Conservation (phyloP, 495 filamentous ascomycete species). For the Aspergillus hancockii region DNA sequence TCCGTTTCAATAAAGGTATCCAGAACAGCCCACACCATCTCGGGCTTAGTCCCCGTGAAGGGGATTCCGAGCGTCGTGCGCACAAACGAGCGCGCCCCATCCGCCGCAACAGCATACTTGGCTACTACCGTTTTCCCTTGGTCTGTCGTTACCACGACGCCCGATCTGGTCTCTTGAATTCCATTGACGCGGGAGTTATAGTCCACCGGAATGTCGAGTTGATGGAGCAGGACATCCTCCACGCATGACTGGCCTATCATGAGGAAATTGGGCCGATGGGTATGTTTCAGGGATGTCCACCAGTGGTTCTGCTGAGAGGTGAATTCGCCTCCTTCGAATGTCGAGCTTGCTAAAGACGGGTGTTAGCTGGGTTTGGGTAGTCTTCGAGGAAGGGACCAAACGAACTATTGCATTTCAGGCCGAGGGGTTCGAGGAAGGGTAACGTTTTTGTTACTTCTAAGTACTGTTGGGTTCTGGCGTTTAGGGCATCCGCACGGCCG, state of each 20-base stretch:
- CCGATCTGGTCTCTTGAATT: neutral
- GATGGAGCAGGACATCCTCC: slow-evolving; percentile 2
- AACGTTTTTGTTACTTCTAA: slow-evolving; percentile 3
- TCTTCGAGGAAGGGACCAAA: neutral
- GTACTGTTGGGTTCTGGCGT: slow-evolving; percentile 6
- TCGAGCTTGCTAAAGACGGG: slow-evolving; percentile 6
- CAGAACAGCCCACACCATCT: slow-evolving; percentile 10
- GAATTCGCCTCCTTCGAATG: slow-evolving; percentile 9
- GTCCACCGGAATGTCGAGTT: slow-evolving; percentile 4
- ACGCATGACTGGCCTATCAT: slow-evolving; percentile 10
- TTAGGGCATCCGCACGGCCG: slow-evolving; percentile 5
- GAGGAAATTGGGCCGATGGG: slow-evolving; percentile 11
- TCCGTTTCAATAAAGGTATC: slow-evolving; percentile 11
- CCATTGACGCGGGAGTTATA: neutral
- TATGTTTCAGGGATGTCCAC: slow-evolving; percentile 9
- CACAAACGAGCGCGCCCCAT: slow-evolving; percentile 8
- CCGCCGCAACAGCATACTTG: slow-evolving; percentile 7
- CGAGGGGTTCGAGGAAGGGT: neutral
- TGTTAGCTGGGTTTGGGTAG: neutral
- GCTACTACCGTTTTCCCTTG: neutral
- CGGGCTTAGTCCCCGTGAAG: slow-evolving; percentile 7
- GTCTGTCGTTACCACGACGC: neutral
- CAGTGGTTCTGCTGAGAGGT: slow-evolving; percentile 11
- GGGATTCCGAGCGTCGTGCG: slow-evolving; percentile 4
- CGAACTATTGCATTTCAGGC: slow-evolving; percentile 10